Base-by-base conservation (phyloP, 78 protist genomes). In the Acrasis kona region DNA sequence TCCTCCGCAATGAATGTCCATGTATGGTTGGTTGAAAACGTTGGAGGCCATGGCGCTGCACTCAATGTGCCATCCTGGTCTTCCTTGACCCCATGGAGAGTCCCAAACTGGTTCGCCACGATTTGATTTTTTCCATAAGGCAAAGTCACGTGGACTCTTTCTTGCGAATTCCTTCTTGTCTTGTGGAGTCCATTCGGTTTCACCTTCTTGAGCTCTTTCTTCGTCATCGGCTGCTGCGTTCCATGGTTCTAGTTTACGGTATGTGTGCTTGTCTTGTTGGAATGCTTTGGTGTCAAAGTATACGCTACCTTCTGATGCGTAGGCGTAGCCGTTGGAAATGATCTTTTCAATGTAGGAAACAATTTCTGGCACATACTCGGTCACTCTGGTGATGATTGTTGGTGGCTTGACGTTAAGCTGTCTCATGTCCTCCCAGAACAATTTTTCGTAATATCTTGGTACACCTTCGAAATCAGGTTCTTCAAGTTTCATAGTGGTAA, bases 61-160 rank as follows among this genome's bases (percentile, higher is more conserved):
- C 84, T 98, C 99, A 61, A 97, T 96, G 87, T 98, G 99, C 99
- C 99, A 98, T 10, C 99, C 99, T 19, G 99, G 99, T 19, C 99
- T 83, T 29, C 99, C 99, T 5, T 0, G 37, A 30, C 99, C 99
- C 98, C 98, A 98, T 32, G 87, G 86, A 7, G 86, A 81, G 19
- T 73, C 29, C 94, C 94, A 90, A 41, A 39, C 67, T 67, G 84
- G 96, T 65, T 87, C 94, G 12, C 87, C 89, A 39, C 77, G 41
- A 75, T 91, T 93, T 10, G 87, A 77, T n/a, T 57, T 65, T 84
- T 93, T 93, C 97, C 97, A 93, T 34, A 93, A 81, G 1, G 94
- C 95, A 78, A 93, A 93, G 57, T 86, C 91, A 40, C 41, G 39
- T 1, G 61, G n/a, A 69, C n/a, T 28, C 34, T 32, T 32, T 82